Conservation (phyloP, 1,284 basidiomycete genomes). For the Microbotryomycetes sp. region DNA sequence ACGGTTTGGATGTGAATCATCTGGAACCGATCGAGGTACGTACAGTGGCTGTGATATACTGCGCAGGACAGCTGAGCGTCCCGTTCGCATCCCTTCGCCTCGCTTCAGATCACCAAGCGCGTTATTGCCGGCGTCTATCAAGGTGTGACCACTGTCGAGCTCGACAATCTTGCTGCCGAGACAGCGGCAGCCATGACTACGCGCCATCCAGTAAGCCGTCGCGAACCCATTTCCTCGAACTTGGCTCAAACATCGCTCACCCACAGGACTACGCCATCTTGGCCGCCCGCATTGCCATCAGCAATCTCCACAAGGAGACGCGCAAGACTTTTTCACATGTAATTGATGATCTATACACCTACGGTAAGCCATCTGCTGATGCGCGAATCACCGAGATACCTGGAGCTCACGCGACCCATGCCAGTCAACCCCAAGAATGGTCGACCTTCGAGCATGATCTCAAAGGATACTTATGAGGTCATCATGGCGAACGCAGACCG, state of each 20-base stretch:
- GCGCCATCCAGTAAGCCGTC: constrained; percentile 31
- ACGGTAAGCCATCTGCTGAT: constrained; percentile 51
- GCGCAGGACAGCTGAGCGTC: background rate
- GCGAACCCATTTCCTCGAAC: background rate
- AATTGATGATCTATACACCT: constrained; percentile 81
- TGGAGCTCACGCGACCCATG: background rate
- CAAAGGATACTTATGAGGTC: constrained; percentile 74
- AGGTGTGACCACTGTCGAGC: constrained; percentile 93
- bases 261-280: constrained; percentile 92
- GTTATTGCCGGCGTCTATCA: constrained; percentile 84
- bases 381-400: background rate
- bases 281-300: constrained; percentile 96
- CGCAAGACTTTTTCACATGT: constrained; percentile 85
- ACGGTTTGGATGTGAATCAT: constrained; percentile 87
- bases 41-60: constrained; percentile 6
- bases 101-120: constrained; percentile 72
- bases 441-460: constrained; percentile 81
- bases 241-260: background rate
- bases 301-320: constrained; percentile 98
- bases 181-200: constrained; percentile 97
- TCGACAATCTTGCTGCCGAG: constrained; percentile 56
- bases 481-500: constrained; percentile 74
- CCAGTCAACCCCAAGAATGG: constrained; percentile 96
- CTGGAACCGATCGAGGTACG: constrained; percentile 87
- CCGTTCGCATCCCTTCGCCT: background rate